These are phyloP conservation scores for Leccinum laetum DNA, from an alignment of 1,284 basidiomycete species.

Conservation along the genomic window DNA sequence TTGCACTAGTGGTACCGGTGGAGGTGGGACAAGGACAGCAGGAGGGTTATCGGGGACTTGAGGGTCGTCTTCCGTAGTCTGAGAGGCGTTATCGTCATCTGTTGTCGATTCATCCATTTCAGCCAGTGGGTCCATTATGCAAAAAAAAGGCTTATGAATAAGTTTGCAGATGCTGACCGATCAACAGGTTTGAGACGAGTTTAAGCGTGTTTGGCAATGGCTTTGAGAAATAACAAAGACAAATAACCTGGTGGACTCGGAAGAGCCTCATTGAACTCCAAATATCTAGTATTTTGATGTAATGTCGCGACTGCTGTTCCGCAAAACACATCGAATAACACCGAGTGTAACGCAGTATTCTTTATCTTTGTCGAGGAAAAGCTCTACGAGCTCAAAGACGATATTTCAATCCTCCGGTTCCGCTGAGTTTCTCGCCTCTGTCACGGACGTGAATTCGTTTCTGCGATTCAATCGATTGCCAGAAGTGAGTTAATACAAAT, in stretches of 20 bases:
- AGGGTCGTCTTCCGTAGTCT: slow-evolving; percentile 81
- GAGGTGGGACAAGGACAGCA: slow-evolving; percentile 36
- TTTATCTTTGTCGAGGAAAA: slow-evolving; percentile 9
- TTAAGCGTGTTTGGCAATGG: slow-evolving; percentile 20
- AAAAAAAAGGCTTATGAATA: background rate
- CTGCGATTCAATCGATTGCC: slow-evolving; percentile 47
- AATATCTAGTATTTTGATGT: background rate
- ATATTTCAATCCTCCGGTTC: slow-evolving; percentile 38
- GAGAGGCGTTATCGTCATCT: slow-evolving; percentile 76
- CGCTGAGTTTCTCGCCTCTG: slow-evolving; percentile 49
- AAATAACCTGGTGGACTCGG: slow-evolving; percentile 14
- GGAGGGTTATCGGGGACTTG: slow-evolving; percentile 62
- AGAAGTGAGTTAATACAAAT: slow-evolving; percentile 40
- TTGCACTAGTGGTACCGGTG: slow-evolving; percentile 35
- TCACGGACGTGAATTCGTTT: slow-evolving; percentile 38
- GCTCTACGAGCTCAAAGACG: slow-evolving; percentile 14
- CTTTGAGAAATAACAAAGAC: slow-evolving; percentile 22
- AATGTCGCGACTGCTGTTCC: slow-evolving; percentile 17
- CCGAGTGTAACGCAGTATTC: background rate
- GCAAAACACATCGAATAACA: background rate
- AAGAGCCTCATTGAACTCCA: no score
- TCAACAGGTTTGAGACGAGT: slow-evolving; percentile 16
- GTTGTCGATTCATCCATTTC: slow-evolving; percentile 69
- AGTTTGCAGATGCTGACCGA: background rate
- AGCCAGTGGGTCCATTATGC: slow-evolving; percentile 32